Evolutionary conservation across 2,329 filamentous ascomycete genomes (phyloP).

Genomic region (Alternaria postmessia): DNA sequence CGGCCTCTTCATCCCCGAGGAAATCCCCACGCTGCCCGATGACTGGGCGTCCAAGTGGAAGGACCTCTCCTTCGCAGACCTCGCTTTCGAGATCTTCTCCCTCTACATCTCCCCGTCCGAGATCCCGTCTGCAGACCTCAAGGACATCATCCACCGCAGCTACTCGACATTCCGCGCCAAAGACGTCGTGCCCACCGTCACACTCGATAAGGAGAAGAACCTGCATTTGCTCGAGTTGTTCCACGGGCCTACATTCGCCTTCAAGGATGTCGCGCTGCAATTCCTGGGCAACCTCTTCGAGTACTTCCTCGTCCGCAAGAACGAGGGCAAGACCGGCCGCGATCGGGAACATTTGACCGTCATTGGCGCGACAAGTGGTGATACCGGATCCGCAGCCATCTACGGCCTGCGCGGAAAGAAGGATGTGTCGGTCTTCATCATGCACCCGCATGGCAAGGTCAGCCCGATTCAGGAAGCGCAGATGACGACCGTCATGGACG

Average conservation of each 20-base stretch:
- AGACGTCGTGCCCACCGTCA: constrained; percentile 79
- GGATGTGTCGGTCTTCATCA: constrained; percentile 94
- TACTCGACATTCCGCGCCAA: constrained; percentile 88
- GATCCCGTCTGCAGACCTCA: constrained; percentile 81
- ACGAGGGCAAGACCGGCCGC: constrained; percentile 72
- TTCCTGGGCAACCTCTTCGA: constrained; percentile 97
- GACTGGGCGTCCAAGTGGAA: constrained; percentile 77
- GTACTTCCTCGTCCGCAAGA: constrained; percentile 80
- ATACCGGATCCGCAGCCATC: constrained; percentile 92
- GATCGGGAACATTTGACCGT: constrained; percentile 61
- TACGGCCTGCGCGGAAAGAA: constrained; percentile 95
- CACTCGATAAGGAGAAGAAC: constrained; percentile 75
- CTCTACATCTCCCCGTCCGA: constrained; percentile 86
- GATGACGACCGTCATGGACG: constrained; percentile 92
- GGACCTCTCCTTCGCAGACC: constrained; percentile 78
- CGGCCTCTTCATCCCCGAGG: constrained; percentile 87
- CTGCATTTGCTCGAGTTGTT: constrained; percentile 92
- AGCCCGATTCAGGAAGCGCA: constrained; percentile 93
- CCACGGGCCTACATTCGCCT: constrained; percentile 93
- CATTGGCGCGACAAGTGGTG: constrained; percentile 53
- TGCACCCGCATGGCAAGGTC: constrained; percentile 89
- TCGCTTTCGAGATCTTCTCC: constrained; percentile 84
- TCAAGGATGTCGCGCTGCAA: constrained; percentile 91
- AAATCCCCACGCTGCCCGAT: constrained; percentile 71
- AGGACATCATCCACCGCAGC: constrained; percentile 80